Percentiles rank a stretch among this genome's conserved stretches.
phyloP scores from a whole-genome alignment of 176 grass and related monocot genomes.

The Hordeum marinum region DNA sequence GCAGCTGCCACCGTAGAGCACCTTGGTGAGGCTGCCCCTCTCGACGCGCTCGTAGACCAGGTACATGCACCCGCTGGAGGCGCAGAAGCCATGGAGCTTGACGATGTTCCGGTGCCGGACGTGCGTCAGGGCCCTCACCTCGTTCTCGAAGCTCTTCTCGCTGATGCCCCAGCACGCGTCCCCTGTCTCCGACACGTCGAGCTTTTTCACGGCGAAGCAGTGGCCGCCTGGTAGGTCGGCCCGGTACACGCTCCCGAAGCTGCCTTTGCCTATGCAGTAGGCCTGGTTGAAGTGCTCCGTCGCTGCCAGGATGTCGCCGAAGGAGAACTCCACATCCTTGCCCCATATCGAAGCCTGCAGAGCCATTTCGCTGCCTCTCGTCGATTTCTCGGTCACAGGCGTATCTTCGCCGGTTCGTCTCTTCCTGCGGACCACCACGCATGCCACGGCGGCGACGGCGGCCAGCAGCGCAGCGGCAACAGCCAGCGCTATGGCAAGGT shows the following conservation, averaged over 20 bases:
- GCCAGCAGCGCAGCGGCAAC: constrained; percentile 19
- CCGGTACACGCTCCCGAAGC: constrained; percentile 75
- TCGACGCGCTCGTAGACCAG: constrained; percentile 66
- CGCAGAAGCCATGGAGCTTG: constrained; percentile 72
- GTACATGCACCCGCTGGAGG: constrained; percentile 46
- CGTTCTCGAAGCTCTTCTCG: constrained; percentile 73
- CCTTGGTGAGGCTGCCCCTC: constrained; percentile 52
- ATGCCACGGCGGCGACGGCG: neutral
- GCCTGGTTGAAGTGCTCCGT: constrained; percentile 74
- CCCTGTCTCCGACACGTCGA: constrained; percentile 31
- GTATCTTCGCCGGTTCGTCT: neutral
- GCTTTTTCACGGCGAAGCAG: constrained; percentile 65
- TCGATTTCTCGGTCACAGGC: neutral
- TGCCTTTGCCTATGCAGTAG: constrained; percentile 76
- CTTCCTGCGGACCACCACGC: constrained; percentile 1
- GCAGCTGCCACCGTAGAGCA: constrained; percentile 34
- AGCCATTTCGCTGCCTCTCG: neutral
- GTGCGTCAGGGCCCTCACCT: constrained; percentile 53
- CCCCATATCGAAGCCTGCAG: constrained; percentile 54
- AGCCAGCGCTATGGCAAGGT: constrained; percentile 19
- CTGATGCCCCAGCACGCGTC: neutral
- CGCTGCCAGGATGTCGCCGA: constrained; percentile 65
- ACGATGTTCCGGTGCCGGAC: constrained; percentile 75
- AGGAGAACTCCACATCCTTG: constrained; percentile 56
- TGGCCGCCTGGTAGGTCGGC: constrained; percentile 40